phyloP scores from a whole-genome alignment of 225 moss, liverwort and hornwort species.

The Pleurozium schreberi region DNA sequence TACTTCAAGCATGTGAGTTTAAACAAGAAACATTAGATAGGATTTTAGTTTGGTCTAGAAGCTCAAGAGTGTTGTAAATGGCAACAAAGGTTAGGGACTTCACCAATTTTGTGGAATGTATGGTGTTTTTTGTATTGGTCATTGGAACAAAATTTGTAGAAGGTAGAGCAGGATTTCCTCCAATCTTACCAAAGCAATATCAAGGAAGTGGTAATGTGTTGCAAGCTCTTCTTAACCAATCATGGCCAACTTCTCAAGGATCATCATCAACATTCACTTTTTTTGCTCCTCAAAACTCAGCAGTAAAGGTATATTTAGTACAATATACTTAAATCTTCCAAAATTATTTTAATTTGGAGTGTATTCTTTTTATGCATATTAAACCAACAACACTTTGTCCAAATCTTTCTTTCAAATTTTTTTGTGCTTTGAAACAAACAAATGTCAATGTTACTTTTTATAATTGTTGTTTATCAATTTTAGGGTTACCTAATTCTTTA shows the following conservation, averaged over 20 bases:
- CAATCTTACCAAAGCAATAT: slow-evolving; percentile 7
- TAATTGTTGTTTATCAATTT: not conserved
- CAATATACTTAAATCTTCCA: not conserved
- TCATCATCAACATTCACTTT: slow-evolving; percentile 8
- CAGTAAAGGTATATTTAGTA: not conserved
- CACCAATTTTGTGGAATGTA: not conserved
- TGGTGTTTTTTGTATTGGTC: not conserved
- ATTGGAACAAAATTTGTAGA: not conserved
- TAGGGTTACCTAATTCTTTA: not conserved
- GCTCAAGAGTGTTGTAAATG: not conserved
- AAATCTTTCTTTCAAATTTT: no score
- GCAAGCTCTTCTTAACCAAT: slow-evolving; percentile 17
- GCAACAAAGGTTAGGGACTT: not conserved
- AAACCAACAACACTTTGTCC: no score
- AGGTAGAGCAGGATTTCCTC: not conserved
- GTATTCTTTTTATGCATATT: no score
- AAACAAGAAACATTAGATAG: not conserved
- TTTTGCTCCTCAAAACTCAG: slow-evolving; percentile 16
- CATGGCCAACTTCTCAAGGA: slow-evolving; percentile 7
- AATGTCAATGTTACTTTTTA: not conserved
- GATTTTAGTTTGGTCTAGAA: not conserved
- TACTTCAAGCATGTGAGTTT: not conserved
- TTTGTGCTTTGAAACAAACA: not conserved
- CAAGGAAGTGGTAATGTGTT: slow-evolving; percentile 19
- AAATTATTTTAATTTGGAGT: not conserved